These are phyloP conservation scores for Sisymbrium altissimum DNA, from an alignment of 345 rosid species.

Conservation along the genomic window DNA sequence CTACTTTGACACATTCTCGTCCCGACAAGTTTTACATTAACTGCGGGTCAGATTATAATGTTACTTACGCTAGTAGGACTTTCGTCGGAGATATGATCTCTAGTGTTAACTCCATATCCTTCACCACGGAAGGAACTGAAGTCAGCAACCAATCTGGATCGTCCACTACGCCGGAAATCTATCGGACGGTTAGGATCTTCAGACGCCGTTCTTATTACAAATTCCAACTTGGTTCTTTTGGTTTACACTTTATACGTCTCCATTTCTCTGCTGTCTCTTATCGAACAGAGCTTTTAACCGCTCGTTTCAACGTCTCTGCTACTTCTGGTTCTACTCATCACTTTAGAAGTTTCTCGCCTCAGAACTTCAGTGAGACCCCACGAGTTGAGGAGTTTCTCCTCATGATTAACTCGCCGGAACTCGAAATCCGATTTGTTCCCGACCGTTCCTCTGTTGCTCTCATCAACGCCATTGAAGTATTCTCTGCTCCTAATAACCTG, in stretches of 20 bases:
- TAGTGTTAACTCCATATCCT: too few relatives aligned
- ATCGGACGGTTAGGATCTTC: too few relatives aligned
- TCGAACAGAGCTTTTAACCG: slow-evolving; percentile 26
- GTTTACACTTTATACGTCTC: slow-evolving; percentile 44
- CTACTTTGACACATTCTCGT: too few relatives aligned
- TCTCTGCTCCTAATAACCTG: slow-evolving; percentile 36
- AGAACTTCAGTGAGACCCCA: slow-evolving; percentile 5
- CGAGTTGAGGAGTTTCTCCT: slow-evolving; percentile 45
- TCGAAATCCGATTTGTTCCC: slow-evolving; percentile 35
- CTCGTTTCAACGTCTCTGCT: slow-evolving; percentile 22
- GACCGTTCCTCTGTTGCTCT: slow-evolving; percentile 43
- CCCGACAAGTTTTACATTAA: too few relatives aligned
- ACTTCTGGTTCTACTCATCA: slow-evolving; percentile 17
- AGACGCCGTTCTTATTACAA: slow-evolving; percentile 11
- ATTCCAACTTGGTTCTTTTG: slow-evolving; percentile 23
- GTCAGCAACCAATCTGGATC: too few relatives aligned
- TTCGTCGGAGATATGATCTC: too few relatives aligned
- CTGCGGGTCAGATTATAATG: too few relatives aligned
- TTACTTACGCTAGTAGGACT: too few relatives aligned
- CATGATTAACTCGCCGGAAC: neutral
- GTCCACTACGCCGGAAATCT: too few relatives aligned
- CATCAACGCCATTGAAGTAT: slow-evolving; percentile 63
- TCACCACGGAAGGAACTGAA: too few relatives aligned
- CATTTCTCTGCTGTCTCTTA: slow-evolving; percentile 34
- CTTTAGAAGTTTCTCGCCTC: slow-evolving; percentile 32